Conservation (phyloP, 179 eudicot species). For the Beta lomatogona region DNA sequence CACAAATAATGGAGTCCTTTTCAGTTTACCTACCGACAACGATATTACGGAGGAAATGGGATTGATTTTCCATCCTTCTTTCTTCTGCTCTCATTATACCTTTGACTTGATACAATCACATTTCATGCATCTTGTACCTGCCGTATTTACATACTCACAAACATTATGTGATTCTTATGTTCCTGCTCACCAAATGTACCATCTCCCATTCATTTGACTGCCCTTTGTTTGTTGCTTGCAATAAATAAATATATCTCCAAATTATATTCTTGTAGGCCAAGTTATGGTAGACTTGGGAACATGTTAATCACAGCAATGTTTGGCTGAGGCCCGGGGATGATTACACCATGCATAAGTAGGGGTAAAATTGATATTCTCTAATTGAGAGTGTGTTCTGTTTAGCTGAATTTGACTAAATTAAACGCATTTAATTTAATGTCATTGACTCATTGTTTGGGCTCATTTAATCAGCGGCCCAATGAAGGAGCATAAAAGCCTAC, state of each 20-base stretch:
- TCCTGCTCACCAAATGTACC: not conserved
- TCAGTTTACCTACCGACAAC: slow-evolving; percentile 24
- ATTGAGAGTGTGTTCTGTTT: too few species aligned
- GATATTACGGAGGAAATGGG: not conserved
- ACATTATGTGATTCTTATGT: slow-evolving; percentile 18
- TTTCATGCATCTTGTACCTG: slow-evolving; percentile 19
- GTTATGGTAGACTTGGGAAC: not conserved
- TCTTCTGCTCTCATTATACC: not conserved
- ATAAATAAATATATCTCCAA: not conserved
- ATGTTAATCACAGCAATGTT: not conserved
- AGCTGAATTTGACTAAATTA: too few species aligned
- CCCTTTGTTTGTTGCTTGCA: not conserved
- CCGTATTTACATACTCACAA: slow-evolving; percentile 19
- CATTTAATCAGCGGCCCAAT: too few species aligned
- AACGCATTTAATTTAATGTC: too few species aligned
- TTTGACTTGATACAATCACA: slow-evolving; percentile 2
- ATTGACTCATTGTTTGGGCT: too few species aligned
- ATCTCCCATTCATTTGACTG: slow-evolving; percentile 3
- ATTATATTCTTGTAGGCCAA: slow-evolving; percentile 1
- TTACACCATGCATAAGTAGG: too few species aligned
- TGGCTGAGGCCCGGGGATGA: too few species aligned
- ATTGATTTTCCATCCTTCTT: not conserved
- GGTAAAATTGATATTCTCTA: too few species aligned
- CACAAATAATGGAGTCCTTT: not conserved
- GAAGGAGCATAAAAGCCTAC: too few species aligned